Conservation (phyloP, 1,284 basidiomycete species). For the Fomitopsis pinicola region DNA sequence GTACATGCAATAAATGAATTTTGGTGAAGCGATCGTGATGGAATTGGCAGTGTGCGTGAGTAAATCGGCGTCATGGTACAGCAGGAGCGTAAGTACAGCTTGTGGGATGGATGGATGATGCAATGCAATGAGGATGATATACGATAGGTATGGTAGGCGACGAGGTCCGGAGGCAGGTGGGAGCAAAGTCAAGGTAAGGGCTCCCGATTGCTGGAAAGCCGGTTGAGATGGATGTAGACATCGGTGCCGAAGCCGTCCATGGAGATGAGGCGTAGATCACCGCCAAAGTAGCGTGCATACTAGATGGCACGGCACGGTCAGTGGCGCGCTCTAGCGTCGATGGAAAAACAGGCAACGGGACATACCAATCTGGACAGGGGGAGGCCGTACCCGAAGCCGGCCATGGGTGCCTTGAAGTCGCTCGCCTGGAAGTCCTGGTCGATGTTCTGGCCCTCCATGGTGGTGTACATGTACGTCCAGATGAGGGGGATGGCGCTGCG, state of each 20-base stretch:
- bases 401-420: constrained; percentile 99
- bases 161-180: background rate
- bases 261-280: constrained; percentile 92
- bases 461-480: constrained; percentile 99
- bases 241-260: constrained; percentile 97
- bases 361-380: constrained; percentile 85
- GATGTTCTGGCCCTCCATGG: constrained; percentile 87
- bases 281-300: constrained; percentile 97
- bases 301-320: constrained; percentile 26
- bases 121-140: background rate
- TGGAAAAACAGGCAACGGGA: constrained; percentile 11
- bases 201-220: constrained; percentile 78
- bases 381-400: constrained; percentile 93
- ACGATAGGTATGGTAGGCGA: background rate
- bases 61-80: background rate
- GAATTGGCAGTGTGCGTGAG: background rate
- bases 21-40: background rate
- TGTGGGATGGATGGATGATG: background rate
- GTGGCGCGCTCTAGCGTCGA: background rate
- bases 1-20: background rate
- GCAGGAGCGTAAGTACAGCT: background rate
- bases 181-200: constrained; percentile 48
- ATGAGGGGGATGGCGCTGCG: constrained; percentile 91
- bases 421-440: constrained; percentile 86
- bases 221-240: constrained; percentile 88